Evolutionary conservation across 1,284 basidiomycete genomes (phyloP), one percentile per base, ranked within the genome.

Genomic region (Boletus smithii): DNA sequence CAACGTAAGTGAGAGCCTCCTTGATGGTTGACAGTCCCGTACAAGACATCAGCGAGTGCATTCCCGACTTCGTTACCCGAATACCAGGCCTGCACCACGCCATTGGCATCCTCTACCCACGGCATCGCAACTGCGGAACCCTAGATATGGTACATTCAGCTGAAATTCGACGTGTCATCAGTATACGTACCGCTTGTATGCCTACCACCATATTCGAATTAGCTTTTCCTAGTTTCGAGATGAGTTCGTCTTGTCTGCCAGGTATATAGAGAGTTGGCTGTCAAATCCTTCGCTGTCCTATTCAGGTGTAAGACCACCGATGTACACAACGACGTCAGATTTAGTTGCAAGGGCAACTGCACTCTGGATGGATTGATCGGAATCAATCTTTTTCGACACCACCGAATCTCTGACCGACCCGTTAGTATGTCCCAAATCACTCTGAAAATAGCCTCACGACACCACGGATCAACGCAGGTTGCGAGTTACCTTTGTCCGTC

Each of bases 41-140:
- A 29, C 27, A 29, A 13, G 11, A 29, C 10, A 8, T 29, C 27
- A 14, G 27, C 11, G 27, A 29, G 27, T 13, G 27, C 27, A 13
- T 29, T 29, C 27, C 11, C 11, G 27, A 29, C 27, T 5, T 29
- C 11, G 27, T 29, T 13, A 29, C 11, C 11, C 27, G 27, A 13
- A 13, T 29, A 13, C 27, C 10, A 29, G 5, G 27, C 13, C 27
- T 29, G 27, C 27, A 13, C 11, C 27, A 13, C 9, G 26, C 26
- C 26, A 27, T 27, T 27, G 26, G 8, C 7, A 27, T 27, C 9
- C 10, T 11, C 26, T 27, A 27, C 13, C 26, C 26, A 29, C 13
- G 11, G 11, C 27, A 29, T 32, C 0, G 82, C 77, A 11, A 81
- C 75, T 8, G 81, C 76, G 17, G 81, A 84, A 7, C 82, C 81